Percentiles rank a stretch among this genome's conserved stretches.
Conservation (phyloP, 1,139 yeast species). For the Nakaseomyces nivariensis region DNA sequence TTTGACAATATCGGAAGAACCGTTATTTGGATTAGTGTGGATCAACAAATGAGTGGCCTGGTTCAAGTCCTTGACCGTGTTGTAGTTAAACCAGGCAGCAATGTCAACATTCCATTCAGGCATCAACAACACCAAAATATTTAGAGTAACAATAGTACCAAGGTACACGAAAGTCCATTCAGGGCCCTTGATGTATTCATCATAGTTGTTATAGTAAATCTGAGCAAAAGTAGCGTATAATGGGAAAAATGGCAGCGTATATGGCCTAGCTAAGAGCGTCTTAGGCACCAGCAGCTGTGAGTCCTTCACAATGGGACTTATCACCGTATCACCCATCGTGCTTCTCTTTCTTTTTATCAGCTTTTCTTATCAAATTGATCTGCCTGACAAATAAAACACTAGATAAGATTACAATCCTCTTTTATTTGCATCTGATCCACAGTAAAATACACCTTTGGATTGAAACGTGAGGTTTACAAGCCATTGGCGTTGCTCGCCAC, state of each 20-base stretch:
- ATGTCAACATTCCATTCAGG: conserved; percentile 91
- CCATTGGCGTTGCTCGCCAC: too few relatives aligned
- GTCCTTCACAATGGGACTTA: conserved; percentile 32
- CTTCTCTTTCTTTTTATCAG: too few relatives aligned
- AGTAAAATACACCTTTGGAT: too few relatives aligned
- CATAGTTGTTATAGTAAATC: conserved; percentile 61
- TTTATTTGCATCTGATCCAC: too few relatives aligned
- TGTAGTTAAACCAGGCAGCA: conserved; percentile 62
- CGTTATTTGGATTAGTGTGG: conserved; percentile 76
- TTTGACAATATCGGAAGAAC: conserved; percentile 70
- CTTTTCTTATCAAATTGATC: too few relatives aligned
- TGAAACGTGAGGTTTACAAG: too few relatives aligned
- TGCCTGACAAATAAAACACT: background rate
- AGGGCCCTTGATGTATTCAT: conserved; percentile 65
- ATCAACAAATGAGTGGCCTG: conserved; percentile 67
- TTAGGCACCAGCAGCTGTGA: conserved; percentile 61
- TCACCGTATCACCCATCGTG: conserved; percentile 24
- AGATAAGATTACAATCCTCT: too few relatives aligned
- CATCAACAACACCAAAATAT: conserved; percentile 72
- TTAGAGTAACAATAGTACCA: conserved; percentile 62
- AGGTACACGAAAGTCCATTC: conserved; percentile 81
- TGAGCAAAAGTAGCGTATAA: conserved; percentile 69
- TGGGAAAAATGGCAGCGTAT: conserved; percentile 74
- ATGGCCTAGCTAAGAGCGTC: conserved; percentile 54
- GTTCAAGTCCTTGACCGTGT: conserved; percentile 39